These are phyloP conservation scores for Trametes maxima DNA, from an alignment of 768 basidiomycete genomes.

Conservation along the genomic window DNA sequence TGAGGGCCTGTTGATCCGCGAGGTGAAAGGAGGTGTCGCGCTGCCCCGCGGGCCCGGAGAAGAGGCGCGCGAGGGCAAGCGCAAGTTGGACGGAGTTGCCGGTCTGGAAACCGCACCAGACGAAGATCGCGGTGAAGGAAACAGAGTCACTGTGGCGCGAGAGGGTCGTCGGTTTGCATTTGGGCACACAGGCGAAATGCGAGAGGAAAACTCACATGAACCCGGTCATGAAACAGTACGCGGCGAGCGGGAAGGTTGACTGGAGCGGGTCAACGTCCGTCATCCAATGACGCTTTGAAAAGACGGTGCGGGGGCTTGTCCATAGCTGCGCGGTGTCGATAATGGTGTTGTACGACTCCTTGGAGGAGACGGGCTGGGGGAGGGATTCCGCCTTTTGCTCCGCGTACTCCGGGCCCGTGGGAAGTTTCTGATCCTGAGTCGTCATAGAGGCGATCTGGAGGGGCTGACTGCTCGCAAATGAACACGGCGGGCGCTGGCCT, in stretches of 20 bases:
- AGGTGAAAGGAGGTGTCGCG: conserved; percentile 68
- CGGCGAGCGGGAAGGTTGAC: conserved; percentile 56
- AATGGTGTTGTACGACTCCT: conserved; percentile 20
- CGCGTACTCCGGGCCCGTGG: conserved; percentile 21
- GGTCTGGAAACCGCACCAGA: conserved; percentile 88
- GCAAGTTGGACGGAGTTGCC: conserved; percentile 78
- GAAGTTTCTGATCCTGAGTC: conserved; percentile 7
- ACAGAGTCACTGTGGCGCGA: conserved; percentile 56
- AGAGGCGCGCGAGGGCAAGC: conserved; percentile 81
- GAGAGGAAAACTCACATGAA: conserved; percentile 55
- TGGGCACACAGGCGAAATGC: background rate
- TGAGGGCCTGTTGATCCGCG: conserved; percentile 82
- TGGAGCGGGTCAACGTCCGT: conserved; percentile 54
- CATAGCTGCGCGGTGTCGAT: conserved; percentile 26
- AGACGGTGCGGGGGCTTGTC: conserved; percentile 27
- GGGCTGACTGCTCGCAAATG: background rate
- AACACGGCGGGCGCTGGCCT: background rate
- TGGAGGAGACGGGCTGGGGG: conserved; percentile 18
- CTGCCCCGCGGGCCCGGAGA: conserved; percentile 48
- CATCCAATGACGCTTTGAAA: conserved; percentile 30
- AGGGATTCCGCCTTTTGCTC: conserved; percentile 23
- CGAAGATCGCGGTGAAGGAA: conserved; percentile 76
- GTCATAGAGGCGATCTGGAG: background rate
- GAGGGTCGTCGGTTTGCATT: background rate
- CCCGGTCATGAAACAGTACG: conserved; percentile 80